These are phyloP conservation scores for Barnettozyma hawaiiensis DNA, from an alignment of 1,139 yeast genomes.

Conservation along the genomic window DNA sequence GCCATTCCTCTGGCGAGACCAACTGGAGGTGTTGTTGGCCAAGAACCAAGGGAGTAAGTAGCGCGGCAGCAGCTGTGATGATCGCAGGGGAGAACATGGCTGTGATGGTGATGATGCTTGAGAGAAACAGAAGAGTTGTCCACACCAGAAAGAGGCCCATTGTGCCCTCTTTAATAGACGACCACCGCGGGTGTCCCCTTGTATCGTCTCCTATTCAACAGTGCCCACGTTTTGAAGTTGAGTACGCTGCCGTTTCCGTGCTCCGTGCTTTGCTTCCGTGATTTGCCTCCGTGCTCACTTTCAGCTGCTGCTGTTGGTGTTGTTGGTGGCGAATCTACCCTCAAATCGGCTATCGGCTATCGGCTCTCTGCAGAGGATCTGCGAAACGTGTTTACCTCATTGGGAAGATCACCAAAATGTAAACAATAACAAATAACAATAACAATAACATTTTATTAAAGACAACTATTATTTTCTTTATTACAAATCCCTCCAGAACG, in stretches of 20 bases:
- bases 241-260: too few species aligned
- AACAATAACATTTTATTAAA: slow-evolving; percentile 2
- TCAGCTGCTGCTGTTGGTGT: too few species aligned
- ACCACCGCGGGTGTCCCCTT: too few species aligned
- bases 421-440: too few species aligned
- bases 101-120: slow-evolving; percentile 1
- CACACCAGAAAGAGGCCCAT: not conserved
- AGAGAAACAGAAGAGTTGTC: not conserved
- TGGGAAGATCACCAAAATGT: not conserved
- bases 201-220: too few species aligned
- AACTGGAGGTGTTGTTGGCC: slow-evolving; percentile 3
- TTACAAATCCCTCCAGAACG: slow-evolving; percentile 6
- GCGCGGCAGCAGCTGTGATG: not conserved
- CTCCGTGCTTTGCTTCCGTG: too few species aligned
- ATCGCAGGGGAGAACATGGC: slow-evolving; percentile 4
- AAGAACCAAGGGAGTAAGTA: not conserved
- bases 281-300: too few species aligned
- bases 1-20: slow-evolving; percentile 3
- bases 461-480: too few species aligned
- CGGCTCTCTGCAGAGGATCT: not conserved
- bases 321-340: too few species aligned
- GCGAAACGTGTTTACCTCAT: slow-evolving; percentile 1
- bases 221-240: too few species aligned
- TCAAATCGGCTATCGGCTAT: not conserved
- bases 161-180: too few species aligned